Evolutionary conservation across 192 early-diverging fungal species (phyloP).

Genomic region (Coemansia erecta): DNA sequence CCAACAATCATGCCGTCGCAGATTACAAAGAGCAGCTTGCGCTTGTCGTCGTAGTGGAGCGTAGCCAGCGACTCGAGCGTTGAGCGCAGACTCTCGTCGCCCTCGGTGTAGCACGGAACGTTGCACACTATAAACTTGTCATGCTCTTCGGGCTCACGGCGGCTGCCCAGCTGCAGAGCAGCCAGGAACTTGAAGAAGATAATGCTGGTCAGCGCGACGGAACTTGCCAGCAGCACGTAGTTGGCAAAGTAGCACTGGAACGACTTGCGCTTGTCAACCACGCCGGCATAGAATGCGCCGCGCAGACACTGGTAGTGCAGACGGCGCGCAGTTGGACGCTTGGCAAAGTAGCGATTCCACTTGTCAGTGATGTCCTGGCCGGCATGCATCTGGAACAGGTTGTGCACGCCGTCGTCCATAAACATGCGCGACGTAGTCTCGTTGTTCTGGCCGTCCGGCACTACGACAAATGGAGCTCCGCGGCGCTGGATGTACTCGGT

Average conservation of each 20-base stretch:
- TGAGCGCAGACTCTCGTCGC: conserved; percentile 83
- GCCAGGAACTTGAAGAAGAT: conserved; percentile 94
- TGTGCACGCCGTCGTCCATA: conserved; percentile 59
- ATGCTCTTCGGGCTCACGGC: conserved; percentile 75
- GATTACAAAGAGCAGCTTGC: conserved; percentile 93
- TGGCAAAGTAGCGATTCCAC: conserved; percentile 59
- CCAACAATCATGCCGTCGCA: conserved; percentile 97
- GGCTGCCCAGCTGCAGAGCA: conserved; percentile 77
- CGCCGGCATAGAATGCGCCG: conserved; percentile 78
- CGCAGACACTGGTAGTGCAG: conserved; percentile 72
- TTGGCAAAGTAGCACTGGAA: conserved; percentile 75
- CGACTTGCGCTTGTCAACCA: conserved; percentile 79
- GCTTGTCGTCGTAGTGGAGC: conserved; percentile 93
- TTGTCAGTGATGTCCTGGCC: conserved; percentile 63
- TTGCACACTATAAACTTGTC: conserved; percentile 92
- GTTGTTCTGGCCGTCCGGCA: conserved; percentile 44
- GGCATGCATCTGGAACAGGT: conserved; percentile 62
- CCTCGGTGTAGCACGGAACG: conserved; percentile 96
- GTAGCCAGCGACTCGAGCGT: conserved; percentile 90
- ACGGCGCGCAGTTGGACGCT: conserved; percentile 32
- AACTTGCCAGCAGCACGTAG: conserved; percentile 79
- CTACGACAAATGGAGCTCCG: conserved; percentile 51
- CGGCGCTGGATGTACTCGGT: conserved; percentile 63
- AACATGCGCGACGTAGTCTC: conserved; percentile 56
- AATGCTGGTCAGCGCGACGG: conserved; percentile 77